These are phyloP conservation scores for Calocera cornea DNA, from an alignment of 768 basidiomycete genomes.

Conservation along the genomic window DNA sequence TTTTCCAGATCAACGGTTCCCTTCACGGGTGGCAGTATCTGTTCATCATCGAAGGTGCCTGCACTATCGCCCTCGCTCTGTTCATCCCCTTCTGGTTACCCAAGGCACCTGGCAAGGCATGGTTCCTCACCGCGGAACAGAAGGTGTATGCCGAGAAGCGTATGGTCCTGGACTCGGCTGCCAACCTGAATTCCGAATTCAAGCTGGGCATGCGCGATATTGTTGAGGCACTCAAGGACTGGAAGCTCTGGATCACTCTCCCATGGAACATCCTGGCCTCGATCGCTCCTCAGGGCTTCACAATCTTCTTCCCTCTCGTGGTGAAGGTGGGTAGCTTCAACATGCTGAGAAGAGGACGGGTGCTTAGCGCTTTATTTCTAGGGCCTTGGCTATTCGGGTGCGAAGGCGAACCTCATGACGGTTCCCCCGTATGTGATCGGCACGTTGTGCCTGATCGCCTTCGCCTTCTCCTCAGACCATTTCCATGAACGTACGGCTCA, in stretches of 20 bases:
- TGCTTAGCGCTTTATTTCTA: not conserved
- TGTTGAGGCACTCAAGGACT: not conserved
- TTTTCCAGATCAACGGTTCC: not conserved
- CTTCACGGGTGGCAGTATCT: not conserved
- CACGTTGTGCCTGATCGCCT: conserved; percentile 17
- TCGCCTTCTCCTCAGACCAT: conserved; percentile 23
- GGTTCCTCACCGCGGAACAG: not conserved
- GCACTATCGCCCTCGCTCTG: not conserved
- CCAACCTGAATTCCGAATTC: not conserved
- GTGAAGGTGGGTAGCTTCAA: not conserved
- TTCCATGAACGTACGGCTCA: conserved; percentile 21
- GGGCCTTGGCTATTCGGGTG: not conserved
- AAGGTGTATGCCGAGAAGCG: not conserved
- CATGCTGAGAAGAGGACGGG: not conserved
- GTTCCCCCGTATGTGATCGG: conserved; percentile 15
- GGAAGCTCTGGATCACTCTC: not conserved
- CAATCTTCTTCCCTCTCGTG: not conserved
- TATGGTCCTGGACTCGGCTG: not conserved
- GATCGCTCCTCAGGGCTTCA: not conserved
- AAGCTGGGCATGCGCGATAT: not conserved
- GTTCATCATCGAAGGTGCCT: not conserved
- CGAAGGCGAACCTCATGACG: conserved; percentile 1
- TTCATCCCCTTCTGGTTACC: not conserved
- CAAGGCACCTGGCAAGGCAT: not conserved
- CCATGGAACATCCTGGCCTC: not conserved